Evolutionary conservation across 2,329 filamentous ascomycete species (phyloP), one percentile per base, ranked within the genome.

Genomic region (Taxawa tesnikishii): DNA sequence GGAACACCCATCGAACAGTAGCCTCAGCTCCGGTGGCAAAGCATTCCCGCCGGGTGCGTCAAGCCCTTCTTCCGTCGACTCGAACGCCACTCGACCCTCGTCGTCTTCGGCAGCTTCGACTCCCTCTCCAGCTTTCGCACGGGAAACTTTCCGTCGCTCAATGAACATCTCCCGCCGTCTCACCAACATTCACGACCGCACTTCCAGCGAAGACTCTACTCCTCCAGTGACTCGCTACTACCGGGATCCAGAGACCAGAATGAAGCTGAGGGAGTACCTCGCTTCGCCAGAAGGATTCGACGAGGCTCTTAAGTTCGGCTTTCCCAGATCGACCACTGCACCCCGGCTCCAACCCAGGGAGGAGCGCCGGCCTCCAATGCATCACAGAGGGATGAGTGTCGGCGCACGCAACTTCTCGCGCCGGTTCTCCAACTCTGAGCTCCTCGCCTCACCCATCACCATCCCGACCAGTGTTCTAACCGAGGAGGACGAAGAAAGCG

Each of bases 261-360:
- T 83, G 45, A 94, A 92, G 57, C 64, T 96, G 13, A 76, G 85
- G 9, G 75, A 83, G 5, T 94, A 87, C 47, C 70, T 94, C 13
- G 81, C 83, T 6, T 93, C 85, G 1, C 81, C 87, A 1, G 83
- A 93, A 44, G 94, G 93, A 51, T 96, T 96, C 45, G 88, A 96
- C 51, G 88, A 96, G 56, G 85, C 83, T 1, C 73, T 96, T 32
- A 83, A 93, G 51, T 94, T 92, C 55, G 88, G 88, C 1, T 96
- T 94, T 46, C 19, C 19, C 8, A 8, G 19, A 8, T n/a, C 2
- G n/a, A 8, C 19, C 8, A 8, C 19, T n/a, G 8, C 8, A n/a
- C 19, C 19, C n/a, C 8, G 8, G 8, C 19, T 23, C 2, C 19
- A 23, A 8, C n/a, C n/a, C n/a, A n/a, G n/a, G n/a, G n/a, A n/a